phyloP scores from a whole-genome alignment of 495 filamentous ascomycete genomes.

The Neurospora sp. region DNA sequence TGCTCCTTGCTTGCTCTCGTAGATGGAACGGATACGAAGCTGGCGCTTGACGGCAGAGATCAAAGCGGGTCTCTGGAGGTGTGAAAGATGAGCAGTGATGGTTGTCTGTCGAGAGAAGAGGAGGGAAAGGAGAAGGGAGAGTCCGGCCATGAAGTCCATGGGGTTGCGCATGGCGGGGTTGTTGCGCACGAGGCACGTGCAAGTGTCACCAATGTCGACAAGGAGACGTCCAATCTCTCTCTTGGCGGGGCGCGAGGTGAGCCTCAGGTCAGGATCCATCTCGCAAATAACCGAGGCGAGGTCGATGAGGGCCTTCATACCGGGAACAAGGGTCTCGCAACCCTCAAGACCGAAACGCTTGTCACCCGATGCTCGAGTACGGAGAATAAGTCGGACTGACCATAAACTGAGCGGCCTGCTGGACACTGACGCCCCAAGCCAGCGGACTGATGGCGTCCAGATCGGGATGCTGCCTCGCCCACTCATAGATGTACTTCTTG shows the following conservation, averaged over 20 bases:
- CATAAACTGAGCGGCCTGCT: neutral
- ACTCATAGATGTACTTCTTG: slow-evolving; percentile 68
- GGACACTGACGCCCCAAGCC: neutral
- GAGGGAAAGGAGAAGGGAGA: neutral
- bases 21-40: neutral
- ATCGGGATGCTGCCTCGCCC: slow-evolving; percentile 67
- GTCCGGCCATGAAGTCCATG: neutral
- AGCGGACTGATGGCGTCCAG: slow-evolving; percentile 28
- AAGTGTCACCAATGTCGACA: neutral
- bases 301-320: slow-evolving; percentile 98
- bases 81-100: neutral
- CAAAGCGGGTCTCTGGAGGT: neutral
- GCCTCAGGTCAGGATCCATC: neutral
- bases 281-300: slow-evolving; percentile 11
- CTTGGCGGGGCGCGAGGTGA: neutral
- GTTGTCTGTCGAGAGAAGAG: neutral
- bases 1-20: slow-evolving; percentile 47
- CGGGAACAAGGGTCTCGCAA: slow-evolving; percentile 88
- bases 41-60: neutral
- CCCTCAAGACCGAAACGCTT: slow-evolving; percentile 98
- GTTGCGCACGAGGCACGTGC: neutral
- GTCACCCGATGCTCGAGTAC: slow-evolving; percentile 36
- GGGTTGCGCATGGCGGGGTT: neutral
- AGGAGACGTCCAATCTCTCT: neutral
- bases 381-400: neutral